Base-by-base conservation (phyloP, 441 rosid genomes). In the Syzygium malaccense region DNA sequence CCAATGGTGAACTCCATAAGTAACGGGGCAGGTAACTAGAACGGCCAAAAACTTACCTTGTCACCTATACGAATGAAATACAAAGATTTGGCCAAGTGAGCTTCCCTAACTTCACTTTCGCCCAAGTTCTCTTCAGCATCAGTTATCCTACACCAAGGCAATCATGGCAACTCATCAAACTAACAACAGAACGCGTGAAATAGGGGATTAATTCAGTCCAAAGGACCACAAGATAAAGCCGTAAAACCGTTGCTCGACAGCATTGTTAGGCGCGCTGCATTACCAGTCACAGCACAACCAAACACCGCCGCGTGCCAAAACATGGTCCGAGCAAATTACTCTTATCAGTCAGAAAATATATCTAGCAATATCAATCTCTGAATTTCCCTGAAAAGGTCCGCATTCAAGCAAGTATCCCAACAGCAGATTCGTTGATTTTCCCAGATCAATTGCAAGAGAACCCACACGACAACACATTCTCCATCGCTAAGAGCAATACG, bases 41-140 rank as follows among this genome's bases (percentile, higher is more conserved):
- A 56, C 25, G 64, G 55, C 58, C 48, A 66, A 71, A 71, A 62
- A 66, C 85, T n/a, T 88, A 98, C 99, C 98, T 96, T 97, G 90
- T 96, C 98, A 87, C 98, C 99, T 53, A 95, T 96, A 92, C 93
- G 94, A 90, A 98, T 95, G 93, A 90, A 98, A 94, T 93, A 95
- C 91, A 98, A 91, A 89, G 99, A 96, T 91, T 97, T 98, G n/a
- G 99, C 99, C 89, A 98, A 93, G 93, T 98, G 99, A 86, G 99
- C 98, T 95, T 97, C 99, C 86, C 99, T 94, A 84, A 98, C 99
- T 95, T 98, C 99, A 93, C 99, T 98, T 93, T 98, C 99, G 33
- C 99, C 99, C 89, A 98, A 93, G 90, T 98, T 97, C 87, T 98
- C 99, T 94, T 97, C 99, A 89, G 99, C 99, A 91, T 98, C 99